Evolutionary conservation across 2,329 filamentous ascomycete species (phyloP), one percentile per base, ranked within the genome.

Genomic region (Alternaria sp.): DNA sequence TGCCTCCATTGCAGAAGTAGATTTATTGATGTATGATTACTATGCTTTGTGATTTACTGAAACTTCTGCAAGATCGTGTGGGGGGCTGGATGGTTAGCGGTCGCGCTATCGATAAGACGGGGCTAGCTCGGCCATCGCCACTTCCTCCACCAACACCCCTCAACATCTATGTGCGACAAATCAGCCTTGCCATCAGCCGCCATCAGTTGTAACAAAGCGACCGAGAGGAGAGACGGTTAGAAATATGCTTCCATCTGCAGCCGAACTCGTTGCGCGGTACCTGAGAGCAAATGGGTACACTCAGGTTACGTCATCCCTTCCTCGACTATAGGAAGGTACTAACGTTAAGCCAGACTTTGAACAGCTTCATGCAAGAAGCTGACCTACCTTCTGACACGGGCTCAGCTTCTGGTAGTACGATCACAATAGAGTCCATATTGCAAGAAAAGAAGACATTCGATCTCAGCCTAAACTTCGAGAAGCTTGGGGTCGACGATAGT

Each of bases 371-470:
- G 57, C 70, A 76, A 48, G 87, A 89, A 74, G 85, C 86, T 10
- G 83, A 81, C 6, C 78, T 89, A 18, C 79, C 85, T 12, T 63
- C 78, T 18, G 82, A 87, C 75, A 82, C 80, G 48, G 87, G 84
- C 0, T 45, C 65, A 9, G 71, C 75, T 4, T 72, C 76, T 11
- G 79, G 78, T 50, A 78, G 79, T 30, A 79, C 82, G 54, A 78
- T 87, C 72, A 87, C 86, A 3, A 82, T 89, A 54, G 87, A 89
- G 68, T 79, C 83, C 45, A 79, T 89, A n/a, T 78, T 89, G 8
- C 82, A 87, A 50, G 87, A 89, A 75, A 89, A 89, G 77, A 83
- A 81, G 67, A 79, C 78, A 0, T 89, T 85, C 65, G 87, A 89
- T 68, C 72, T 86, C 12, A 85, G 80, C 57, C 72, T 84, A 27